These are phyloP conservation scores for Clonostachys byssicola DNA, from an alignment of 2,329 filamentous ascomycete genomes.

Conservation along the genomic window DNA sequence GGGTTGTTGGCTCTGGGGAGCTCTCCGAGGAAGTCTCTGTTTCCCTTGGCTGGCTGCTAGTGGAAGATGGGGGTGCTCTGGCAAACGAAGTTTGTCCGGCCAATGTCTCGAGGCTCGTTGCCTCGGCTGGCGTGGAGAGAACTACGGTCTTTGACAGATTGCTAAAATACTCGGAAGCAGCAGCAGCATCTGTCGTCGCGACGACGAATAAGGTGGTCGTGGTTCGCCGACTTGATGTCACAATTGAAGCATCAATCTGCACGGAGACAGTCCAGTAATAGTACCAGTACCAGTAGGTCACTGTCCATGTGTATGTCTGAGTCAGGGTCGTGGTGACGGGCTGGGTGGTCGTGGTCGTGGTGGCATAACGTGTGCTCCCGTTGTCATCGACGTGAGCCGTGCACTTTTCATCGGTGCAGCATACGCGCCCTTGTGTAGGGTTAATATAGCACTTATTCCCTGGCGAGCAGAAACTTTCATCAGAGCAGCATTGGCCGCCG, in stretches of 20 bases:
- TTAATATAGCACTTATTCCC: conserved; percentile 12
- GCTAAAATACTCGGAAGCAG: conserved; percentile 9
- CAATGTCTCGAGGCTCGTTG: conserved; percentile 11
- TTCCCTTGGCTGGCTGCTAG: background rate
- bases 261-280: conserved; percentile 15
- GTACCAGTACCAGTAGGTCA: conserved; percentile 13
- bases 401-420: conserved; percentile 14
- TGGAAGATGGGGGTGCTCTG: background rate
- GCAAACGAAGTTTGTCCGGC: conserved; percentile 11
- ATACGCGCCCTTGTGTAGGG: conserved; percentile 1
- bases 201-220: conserved; percentile 8
- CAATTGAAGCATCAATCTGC: conserved; percentile 9
- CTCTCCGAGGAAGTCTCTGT: background rate
- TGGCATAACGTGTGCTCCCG: conserved; percentile 10
- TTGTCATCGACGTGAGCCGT: conserved; percentile 10
- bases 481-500: conserved; percentile 11
- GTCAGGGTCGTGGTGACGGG: conserved; percentile 4
- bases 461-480: conserved; percentile 10
- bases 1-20: background rate
- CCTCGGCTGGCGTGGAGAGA: conserved; percentile 10
- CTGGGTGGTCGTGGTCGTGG: conserved; percentile 7
- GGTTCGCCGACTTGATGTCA: conserved; percentile 9
- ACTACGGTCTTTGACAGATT: conserved; percentile 9
- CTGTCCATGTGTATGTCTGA: conserved; percentile 13
- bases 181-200: conserved; percentile 9